Evolutionary conservation across 495 filamentous ascomycete species (phyloP), one percentile per base, ranked within the genome.

Genomic region (Jackrogersella multiformis): DNA sequence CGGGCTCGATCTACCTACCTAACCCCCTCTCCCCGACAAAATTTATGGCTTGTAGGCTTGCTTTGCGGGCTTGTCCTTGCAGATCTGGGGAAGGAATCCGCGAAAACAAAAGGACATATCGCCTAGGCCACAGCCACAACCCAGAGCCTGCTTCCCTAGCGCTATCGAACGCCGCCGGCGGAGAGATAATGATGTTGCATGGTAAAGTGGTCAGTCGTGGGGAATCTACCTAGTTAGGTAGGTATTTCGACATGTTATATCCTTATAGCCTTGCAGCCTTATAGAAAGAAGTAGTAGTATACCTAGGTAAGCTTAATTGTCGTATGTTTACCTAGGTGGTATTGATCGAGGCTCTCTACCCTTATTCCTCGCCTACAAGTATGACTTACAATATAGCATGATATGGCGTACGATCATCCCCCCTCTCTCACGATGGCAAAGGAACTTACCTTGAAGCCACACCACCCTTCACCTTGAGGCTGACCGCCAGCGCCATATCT

Each of bases 71-170:
- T 46, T 58, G 21, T 28, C 61, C 28, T 42, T 46, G 56, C 21
- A 64, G 56, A 56, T 69, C 60, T 56, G 55, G 55, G 61, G 54
- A 64, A 57, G 23, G 51, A 61, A 64, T 69, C 45, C 10, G 45
- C 45, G 55, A 23, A 23, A 36, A 53, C 23, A 55, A 58, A 61
- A 61, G 35, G 52, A 26, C 38, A 53, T 35, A 12, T 24, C 26
- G 41, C 55, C 61, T 46, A 54, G 41, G 18, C 44, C 39, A 45
- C 61, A 70, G 67, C 67, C 61, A 61, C 67, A 46, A 20, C 13
- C 12, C 56, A 46, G 67, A 70, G 67, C 67, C 67, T 70, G 67
- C 67, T 65, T 56, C 67, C 61, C 18, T 70, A 65, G 67, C 61
- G 67, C 26, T 42, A 48, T 65, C 56, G 13, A 57, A 57, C 56